phyloP scores from a whole-genome alignment of 345 rosid genomes.

The Angophora floribunda region DNA sequence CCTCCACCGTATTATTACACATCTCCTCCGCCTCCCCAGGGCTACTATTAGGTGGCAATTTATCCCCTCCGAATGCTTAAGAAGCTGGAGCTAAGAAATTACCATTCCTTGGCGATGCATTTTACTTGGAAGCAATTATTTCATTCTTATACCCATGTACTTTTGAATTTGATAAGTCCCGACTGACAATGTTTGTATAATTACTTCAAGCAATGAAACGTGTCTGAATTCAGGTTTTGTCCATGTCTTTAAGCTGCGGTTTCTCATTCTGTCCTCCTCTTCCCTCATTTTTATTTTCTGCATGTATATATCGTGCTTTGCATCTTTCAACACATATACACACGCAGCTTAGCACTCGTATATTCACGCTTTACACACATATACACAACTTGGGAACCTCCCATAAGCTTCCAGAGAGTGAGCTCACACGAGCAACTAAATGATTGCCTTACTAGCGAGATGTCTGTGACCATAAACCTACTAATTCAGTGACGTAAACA shows the following conservation, averaged over 20 bases:
- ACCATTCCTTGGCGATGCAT: not conserved
- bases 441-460: not conserved
- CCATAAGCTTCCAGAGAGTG: not conserved
- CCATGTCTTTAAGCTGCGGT: not conserved
- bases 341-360: not conserved
- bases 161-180: not conserved
- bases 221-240: not conserved
- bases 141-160: not conserved
- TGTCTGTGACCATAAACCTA: not conserved
- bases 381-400: not conserved
- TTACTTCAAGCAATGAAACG: not conserved
- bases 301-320: not conserved
- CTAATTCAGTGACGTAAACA: not conserved
- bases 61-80: not conserved
- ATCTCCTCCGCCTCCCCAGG: not conserved
- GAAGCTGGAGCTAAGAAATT: not conserved
- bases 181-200: not conserved
- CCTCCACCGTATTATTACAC: not conserved
- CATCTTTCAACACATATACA: not conserved
- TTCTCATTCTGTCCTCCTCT: not conserved
- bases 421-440: not conserved
- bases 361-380: too few relatives aligned
- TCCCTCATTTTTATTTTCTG: not conserved
- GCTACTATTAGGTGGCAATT: not conserved
- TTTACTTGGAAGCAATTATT: not conserved